Base-by-base conservation (phyloP, 2,329 filamentous ascomycete species). In the Cercospora sesami region DNA sequence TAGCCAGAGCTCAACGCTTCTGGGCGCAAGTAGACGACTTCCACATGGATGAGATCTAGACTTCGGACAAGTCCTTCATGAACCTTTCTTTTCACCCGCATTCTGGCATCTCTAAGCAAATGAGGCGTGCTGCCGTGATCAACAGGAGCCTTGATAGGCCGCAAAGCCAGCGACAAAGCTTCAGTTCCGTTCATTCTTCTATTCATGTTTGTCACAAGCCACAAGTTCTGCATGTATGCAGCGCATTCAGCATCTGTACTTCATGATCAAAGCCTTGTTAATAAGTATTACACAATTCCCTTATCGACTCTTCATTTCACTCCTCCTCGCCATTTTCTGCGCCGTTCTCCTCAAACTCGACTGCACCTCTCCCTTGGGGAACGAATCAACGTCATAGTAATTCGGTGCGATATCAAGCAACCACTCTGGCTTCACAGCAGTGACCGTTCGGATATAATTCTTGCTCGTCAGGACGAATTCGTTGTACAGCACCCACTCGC, bases 391-490 rank as follows among this genome's bases (percentile, higher is more conserved):
- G 76, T 99, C 93, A 80, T 97, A 99, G 81, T 99, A 99, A 18
- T 86, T 88, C 2, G 94, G 94, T 4, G 95, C 93, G 72, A 98
- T 96, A 80, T 99, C 95, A 80, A 98, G 79, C 69, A 99, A 83
- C 95, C 95, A 99, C 80, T 99, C 95, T 0, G 94, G 92, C 78
- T 92, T 91, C 65, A 99, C 90, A 31, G 91, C 89, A 12, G 94
- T 98, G 59, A 97, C 93, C 0, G 93, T 97, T 66, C 96, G 88
- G 75, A 99, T 94, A 80, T 97, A 99, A 82, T 98, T 96, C 86
- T 99, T 97, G 63, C 91, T 95, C 0, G 95, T 99, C 65, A 99
- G 87, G 12, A 99, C 95, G 77, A 98, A 99, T 78, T 99, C 96
- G 76, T 98, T 97, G 82, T 99, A 99, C 28, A 99, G 83, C 28